Base-by-base conservation (phyloP, 2,329 filamentous ascomycete genomes). In the Ascochyta pisi region DNA sequence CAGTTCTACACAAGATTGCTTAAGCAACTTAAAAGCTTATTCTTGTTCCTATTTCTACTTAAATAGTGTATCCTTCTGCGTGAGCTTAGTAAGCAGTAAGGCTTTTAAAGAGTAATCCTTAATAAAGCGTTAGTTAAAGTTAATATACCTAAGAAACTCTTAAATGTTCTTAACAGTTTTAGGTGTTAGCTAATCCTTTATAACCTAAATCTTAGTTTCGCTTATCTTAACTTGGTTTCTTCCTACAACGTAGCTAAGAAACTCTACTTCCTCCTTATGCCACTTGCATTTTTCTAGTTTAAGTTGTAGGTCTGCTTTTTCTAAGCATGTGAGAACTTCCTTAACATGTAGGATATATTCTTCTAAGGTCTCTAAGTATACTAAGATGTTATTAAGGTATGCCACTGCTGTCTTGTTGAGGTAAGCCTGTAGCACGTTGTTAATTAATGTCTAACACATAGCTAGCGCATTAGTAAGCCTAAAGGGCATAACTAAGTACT, bases 401-500 rank as follows among this genome's bases (percentile, higher is more conserved):
- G 16, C 41, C 9, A 44, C 29, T 22, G 22, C 9, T 3, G n/a
- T 31, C 3, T 8, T 33, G 12, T 44, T 6, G 3, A 44, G 41
- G 26, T 44, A 9, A 6, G n/a, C 29, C 6, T 19, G 4, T n/a
- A 44, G 16, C 4, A 35, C n/a, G 6, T 43, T 42, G 16, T 42
- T 44, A 23, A 42, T 24, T 10, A 41, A 15, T 7, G 6, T n/a
- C 22, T 51, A 41, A 15, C 27, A 51, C 8, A 15, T 34, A 19
- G 23, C 35, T 42, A 33, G 48, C 5, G 48, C 35, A 60, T 64
- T 66, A 9, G 48, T 68, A 29, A 74, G 44, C 1, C 63, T 55
- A 52, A 76, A 75, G 15, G 56, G 58, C 48, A 73, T 73, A 15
- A 75, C 48, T 26, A 66, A 31, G 42, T 73, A 75, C 45, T 75